Evolutionary conservation across 768 basidiomycete species (phyloP).

Genomic region (Russula sp.): DNA sequence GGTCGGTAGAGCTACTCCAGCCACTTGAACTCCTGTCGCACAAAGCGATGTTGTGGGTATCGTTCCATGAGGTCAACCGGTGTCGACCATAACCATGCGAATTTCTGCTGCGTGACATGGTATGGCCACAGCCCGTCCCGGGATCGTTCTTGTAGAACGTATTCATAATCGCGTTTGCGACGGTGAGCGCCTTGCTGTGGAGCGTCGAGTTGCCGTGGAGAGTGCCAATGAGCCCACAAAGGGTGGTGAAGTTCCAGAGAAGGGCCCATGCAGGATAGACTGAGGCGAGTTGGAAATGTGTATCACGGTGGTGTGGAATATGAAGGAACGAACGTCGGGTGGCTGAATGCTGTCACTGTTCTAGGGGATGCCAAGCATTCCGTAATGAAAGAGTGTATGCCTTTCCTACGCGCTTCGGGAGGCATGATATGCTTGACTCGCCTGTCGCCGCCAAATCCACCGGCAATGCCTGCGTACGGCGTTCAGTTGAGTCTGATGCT

Average conservation of each 20-base stretch:
- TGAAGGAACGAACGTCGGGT: conserved; percentile 43
- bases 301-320: conserved; percentile 48
- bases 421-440: too few relatives aligned
- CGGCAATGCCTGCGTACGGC: conserved; percentile 8
- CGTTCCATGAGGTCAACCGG: too few relatives aligned
- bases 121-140: too few relatives aligned
- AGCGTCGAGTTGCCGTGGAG: conserved; percentile 77
- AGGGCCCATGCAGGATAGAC: conserved; percentile 87
- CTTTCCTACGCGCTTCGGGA: conserved; percentile 47
- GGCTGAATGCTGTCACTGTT: conserved; percentile 76
- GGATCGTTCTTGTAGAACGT: conserved; percentile 12
- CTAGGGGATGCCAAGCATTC: conserved; percentile 90
- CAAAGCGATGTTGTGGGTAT: too few relatives aligned
- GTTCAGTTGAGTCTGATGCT: not conserved
- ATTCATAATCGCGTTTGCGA: conserved; percentile 90
- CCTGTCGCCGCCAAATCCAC: too few relatives aligned
- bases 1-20: too few relatives aligned
- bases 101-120: too few relatives aligned
- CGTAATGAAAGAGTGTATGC: conserved; percentile 62
- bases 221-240: conserved; percentile 65
- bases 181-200: conserved; percentile 69
- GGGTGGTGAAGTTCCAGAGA: conserved; percentile 79
- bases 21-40: too few relatives aligned
- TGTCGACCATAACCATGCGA: too few relatives aligned
- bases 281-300: conserved; percentile 61